Evolutionary conservation across 768 basidiomycete genomes (phyloP), one percentile per base, ranked within the genome.

Genomic region (Psilocybe subaeruginosa): DNA sequence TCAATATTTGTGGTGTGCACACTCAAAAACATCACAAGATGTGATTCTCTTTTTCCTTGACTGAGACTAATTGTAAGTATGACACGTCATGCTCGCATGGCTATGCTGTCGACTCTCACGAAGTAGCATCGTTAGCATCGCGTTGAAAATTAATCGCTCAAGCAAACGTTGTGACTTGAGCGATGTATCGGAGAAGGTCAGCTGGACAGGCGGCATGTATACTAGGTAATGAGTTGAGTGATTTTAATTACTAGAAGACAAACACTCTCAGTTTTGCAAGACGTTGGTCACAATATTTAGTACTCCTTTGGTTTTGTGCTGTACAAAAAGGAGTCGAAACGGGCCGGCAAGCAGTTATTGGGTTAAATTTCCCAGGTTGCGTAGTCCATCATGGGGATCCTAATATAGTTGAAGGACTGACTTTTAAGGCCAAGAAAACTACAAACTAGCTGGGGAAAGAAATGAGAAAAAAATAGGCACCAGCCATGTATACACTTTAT

Each of bases 1-100:
- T 61, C 60, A 61, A 56, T 57, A 47, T n/a, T 27, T 43, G 43
- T n/a, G 46, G 31, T 33, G 23, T 31, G 41, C 45, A 41, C 49
- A 51, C 45, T 53, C 45, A 37, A 35, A 61, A 55, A 30, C 29
- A 62, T 33, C 27, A 47, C 39, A 41, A 53, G 23, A 30, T 23
- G 50, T 62, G 29, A 47, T 56, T 56, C 49, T 52, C 35, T n/a
- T 53, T 53, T 6, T 53, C n/a, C 51, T 23, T 33, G 8, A 53
- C 33, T 31, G 33, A 53, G 48, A 27, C 57, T 14, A 37, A 8
- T 39, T n/a, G 33, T 33, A 53, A 53, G 12, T 31, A 29, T 50
- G 50, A 49, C 50, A 52, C 41, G 41, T 56, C 41, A 39, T 52
- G 14, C 23, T 30, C 8, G 35, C 49, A 37, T 53, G 8, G 41